A percentile compares a stretch with the other conserved stretches of the same genome.
phyloP scores from a whole-genome alignment of 495 filamentous ascomycete genomes.

The Oleoguttula mirabilis region DNA sequence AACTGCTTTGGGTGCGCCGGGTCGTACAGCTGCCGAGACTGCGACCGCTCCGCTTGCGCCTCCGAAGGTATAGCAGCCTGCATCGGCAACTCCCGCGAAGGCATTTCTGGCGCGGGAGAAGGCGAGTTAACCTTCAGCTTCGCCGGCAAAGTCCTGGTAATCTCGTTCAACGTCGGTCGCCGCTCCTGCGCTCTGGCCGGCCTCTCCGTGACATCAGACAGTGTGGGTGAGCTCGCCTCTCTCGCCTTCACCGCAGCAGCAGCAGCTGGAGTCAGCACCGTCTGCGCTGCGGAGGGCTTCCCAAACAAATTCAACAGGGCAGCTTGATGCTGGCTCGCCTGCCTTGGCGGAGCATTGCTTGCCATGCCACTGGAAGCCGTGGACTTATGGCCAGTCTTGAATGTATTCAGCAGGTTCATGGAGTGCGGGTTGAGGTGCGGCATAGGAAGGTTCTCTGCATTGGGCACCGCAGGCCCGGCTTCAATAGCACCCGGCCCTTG shows the following conservation, averaged over 20 bases:
- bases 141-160: constrained; percentile 15
- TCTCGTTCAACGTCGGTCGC: constrained; percentile 13
- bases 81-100: not conserved
- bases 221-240: constrained; percentile 1
- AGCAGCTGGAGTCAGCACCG: not conserved
- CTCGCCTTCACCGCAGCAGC: constrained; percentile 14
- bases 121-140: constrained; percentile 16
- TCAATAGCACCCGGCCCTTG: constrained; percentile 20
- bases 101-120: constrained; percentile 3
- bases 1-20: constrained; percentile 13
- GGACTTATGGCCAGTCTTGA: constrained; percentile 19
- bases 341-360: not conserved
- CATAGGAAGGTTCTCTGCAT: constrained; percentile 45
- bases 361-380: not conserved
- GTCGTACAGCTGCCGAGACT: constrained; percentile 4
- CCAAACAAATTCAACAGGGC: constrained; percentile 20
- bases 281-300: constrained; percentile 19
- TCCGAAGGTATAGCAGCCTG: not conserved
- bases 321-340: constrained; percentile 14
- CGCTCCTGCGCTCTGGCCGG: not conserved
- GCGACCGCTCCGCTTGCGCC: not conserved
- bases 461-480: constrained; percentile 38
- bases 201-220: constrained; percentile 2
- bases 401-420: constrained; percentile 26
- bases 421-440: constrained; percentile 44